Evolutionary conservation across 2,329 filamentous ascomycete species (phyloP).

Genomic region (Trichophyton schoenleinii): DNA sequence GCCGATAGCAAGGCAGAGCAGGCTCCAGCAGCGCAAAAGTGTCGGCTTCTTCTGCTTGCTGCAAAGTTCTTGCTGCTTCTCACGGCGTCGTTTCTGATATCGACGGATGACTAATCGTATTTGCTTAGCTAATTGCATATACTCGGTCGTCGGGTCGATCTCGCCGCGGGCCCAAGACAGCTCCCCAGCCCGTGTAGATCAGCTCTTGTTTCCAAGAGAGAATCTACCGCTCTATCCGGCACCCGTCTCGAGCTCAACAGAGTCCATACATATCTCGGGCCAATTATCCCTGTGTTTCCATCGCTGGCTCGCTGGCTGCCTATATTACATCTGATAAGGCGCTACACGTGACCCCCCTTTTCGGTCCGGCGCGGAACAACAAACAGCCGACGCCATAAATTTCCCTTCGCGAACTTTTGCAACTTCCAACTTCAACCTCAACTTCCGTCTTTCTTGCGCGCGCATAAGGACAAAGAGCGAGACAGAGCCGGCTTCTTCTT

Average conservation of each 20-base stretch:
- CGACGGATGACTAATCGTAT: background rate
- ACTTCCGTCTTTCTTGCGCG: background rate
- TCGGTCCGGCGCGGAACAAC: background rate
- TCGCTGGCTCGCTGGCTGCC: too few species aligned
- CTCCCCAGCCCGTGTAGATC: too few species aligned
- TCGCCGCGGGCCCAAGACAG: too few species aligned
- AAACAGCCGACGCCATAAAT: background rate
- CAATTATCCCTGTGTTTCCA: too few species aligned
- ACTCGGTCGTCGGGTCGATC: too few species aligned
- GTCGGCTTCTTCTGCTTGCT: background rate
- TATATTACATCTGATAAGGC: background rate
- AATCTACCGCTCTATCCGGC: too few species aligned
- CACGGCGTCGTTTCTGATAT: background rate
- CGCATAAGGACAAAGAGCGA: background rate
- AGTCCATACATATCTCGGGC: too few species aligned
- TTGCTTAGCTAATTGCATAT: background rate
- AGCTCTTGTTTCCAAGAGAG: too few species aligned
- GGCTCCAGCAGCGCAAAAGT: background rate
- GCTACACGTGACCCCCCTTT: conserved; percentile 2
- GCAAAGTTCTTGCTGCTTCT: background rate
- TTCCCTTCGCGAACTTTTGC: background rate
- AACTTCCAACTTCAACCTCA: background rate
- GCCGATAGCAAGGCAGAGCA: background rate
- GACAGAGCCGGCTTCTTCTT: background rate
- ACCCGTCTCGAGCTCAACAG: too few species aligned